These are phyloP conservation scores for Amylocystis lapponica DNA, from an alignment of 768 basidiomycete genomes.

Conservation along the genomic window DNA sequence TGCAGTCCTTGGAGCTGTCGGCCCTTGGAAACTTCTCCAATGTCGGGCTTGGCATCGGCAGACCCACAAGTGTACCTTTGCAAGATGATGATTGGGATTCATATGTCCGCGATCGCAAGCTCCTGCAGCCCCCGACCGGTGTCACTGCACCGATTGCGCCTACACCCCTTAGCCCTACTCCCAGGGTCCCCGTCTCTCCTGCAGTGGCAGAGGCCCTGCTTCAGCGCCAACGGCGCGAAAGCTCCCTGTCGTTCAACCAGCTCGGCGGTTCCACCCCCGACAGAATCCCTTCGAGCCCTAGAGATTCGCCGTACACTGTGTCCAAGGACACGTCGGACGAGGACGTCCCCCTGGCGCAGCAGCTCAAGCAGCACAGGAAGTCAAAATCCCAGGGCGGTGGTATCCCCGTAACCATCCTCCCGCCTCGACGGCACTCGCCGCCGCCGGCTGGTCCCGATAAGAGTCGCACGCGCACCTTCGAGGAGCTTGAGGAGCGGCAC, in stretches of 20 bases:
- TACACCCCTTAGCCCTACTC: conserved; percentile 35
- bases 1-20: conserved; percentile 67
- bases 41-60: conserved; percentile 49
- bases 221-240: conserved; percentile 68
- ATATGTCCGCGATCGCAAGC: conserved; percentile 79
- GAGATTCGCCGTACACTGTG: not conserved
- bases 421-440: conserved; percentile 37
- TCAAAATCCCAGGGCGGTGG: conserved; percentile 26
- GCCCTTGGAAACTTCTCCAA: conserved; percentile 23
- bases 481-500: conserved; percentile 83
- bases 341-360: conserved; percentile 40
- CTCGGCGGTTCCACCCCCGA: conserved; percentile 1
- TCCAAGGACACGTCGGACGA: conserved; percentile 12
- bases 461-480: conserved; percentile 67
- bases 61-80: conserved; percentile 71
- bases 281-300: not conserved
- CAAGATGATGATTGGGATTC: conserved; percentile 80
- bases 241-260: conserved; percentile 41
- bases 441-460: conserved; percentile 43
- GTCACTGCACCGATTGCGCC: conserved; percentile 74
- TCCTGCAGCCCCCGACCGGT: conserved; percentile 79
- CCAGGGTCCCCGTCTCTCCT: conserved; percentile 52
- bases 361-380: conserved; percentile 19
- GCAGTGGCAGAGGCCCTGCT: conserved; percentile 74
- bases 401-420: conserved; percentile 38